Base-by-base conservation (phyloP, 352 stramenopile species). In the Pythium aquatile region DNA sequence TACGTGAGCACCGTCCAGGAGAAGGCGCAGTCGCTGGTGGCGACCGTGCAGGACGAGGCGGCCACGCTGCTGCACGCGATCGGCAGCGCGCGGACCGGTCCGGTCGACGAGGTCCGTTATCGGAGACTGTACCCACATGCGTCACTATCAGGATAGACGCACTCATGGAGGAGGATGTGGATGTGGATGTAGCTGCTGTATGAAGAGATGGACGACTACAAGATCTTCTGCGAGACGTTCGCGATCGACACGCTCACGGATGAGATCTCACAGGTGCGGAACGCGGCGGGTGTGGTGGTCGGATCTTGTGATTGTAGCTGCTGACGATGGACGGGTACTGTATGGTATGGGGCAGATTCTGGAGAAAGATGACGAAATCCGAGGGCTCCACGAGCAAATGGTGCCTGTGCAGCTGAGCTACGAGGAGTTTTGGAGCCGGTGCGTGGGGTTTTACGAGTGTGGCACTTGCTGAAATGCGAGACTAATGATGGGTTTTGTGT, bases 381-480 rank as follows among this genome's bases (percentile, higher is more conserved):
- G 72, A 0, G 68, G 76, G 32, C 66, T 93, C 51, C 81, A 93
- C 33, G 81, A 90, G 55, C 64, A 79, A 53, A 68, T 95, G 55
- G 86, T 95, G 44, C 86, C 86, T 5, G 68, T 89, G 55, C 75
- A 92, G 47, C 58, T 95, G 47, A 87, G 74, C 54, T 87, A 90
- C 59, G 83, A 91, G 58, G 86, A 95, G 70, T 95, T 95, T 56
- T 95, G 86, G 86, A 74, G 77, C 57, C 78, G 85, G 76, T 94
- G 74, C 33, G 56, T 35, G 16, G 17, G 5, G 8, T 24, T 33
- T 48, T 46, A 24, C 20, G 20, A 24, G 20, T 24, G 20, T 24
- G 20, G 20, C 20, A 24, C 30, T 2, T 57, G 5, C 29, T 28
- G 44, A 29, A 3, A 10, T 1, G 5, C 20, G 7, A 51, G n/a